A percentile compares a stretch with the other conserved stretches of the same genome.
These are phyloP conservation scores for Aechmea fasciata DNA, from an alignment of 176 grass and related monocot genomes.

Conservation along the genomic window DNA sequence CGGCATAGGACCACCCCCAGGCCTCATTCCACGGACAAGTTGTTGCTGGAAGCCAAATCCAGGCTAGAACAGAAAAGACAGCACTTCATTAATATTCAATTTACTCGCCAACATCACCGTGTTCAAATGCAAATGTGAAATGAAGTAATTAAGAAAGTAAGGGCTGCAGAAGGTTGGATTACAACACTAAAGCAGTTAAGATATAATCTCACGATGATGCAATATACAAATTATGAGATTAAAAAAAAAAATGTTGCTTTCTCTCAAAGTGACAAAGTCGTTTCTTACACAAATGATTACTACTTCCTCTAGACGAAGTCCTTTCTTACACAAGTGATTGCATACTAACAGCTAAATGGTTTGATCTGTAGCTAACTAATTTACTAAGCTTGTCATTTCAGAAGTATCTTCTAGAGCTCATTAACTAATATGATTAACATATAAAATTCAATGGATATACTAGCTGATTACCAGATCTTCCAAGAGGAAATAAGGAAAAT, in stretches of 20 bases:
- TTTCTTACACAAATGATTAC: no score
- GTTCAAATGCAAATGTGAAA: not conserved
- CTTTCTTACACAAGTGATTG: no score
- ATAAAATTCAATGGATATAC: not conserved
- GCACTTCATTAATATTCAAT: not conserved
- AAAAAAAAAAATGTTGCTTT: not conserved
- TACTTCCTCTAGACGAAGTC: no score
- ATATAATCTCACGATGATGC: not conserved
- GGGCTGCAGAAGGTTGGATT: no score
- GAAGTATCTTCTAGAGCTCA: not conserved
- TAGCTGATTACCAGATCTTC: not conserved
- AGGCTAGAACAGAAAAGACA: slow-evolving; percentile 26
- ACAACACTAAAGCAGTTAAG: not conserved
- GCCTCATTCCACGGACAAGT: slow-evolving; percentile 66
- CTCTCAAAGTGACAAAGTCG: no score
- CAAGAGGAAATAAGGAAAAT: no score
- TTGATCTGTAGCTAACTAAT: not conserved
- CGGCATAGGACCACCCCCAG: slow-evolving; percentile 43
- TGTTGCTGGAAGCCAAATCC: slow-evolving; percentile 72
- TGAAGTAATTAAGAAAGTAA: not conserved
- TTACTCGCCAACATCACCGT: not conserved
- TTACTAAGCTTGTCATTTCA: not conserved
- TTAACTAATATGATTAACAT: not conserved
- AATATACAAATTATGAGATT: not conserved
- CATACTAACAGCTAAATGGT: not conserved